Base-by-base conservation (phyloP, 2,329 filamentous ascomycete species). In the Verticillium klebahnii region DNA sequence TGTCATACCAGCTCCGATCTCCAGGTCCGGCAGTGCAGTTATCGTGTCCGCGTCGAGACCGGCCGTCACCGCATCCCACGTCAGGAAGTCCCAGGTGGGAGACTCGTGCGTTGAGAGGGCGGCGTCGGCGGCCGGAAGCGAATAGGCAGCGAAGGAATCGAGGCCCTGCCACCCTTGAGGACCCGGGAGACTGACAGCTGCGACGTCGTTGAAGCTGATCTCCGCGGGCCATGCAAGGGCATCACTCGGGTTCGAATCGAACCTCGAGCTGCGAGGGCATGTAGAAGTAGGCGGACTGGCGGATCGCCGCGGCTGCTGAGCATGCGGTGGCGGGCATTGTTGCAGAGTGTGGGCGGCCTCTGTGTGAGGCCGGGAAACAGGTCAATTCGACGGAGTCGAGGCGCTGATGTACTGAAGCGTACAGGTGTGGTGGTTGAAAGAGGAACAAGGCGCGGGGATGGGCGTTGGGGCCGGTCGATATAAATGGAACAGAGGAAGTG, bases 291-390 rank as follows among this genome's bases (percentile, higher is more conserved):
- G 23, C 37, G 61, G 34, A 8, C 60, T 64, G 45, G 59, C 61
- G 56, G 40, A 58, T 40, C 25, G 57, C 36, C 40, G 37, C 19
- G 17, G 15, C 15, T 23, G 55, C 55, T 57, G 60, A 59, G 50
- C 59, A 60, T 60, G 45, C 45, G 56, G 61, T 59, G 36, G 61
- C 60, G 57, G 45, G 56, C 63, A 65, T 65, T 63, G 61, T 63
- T 63, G 60, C 63, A 65, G 64, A 64, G 64, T 64, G 63, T 61
- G 62, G 32, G 31, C 36, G 62, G 64, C 61, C 64, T 60, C 59
- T 29, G 5, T 56, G 32, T 17, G 58, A 59, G 58, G 58, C 58
- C 58, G 58, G 15, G 29, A 32, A 15, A 25, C 57, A 23, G 19
- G 29, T 58, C 37, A n/a, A 58, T n/a, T 50, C 40, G 40, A 50